Evolutionary conservation across 345 rosid species (phyloP), one percentile per base, ranked within the genome.

Genomic region (Boechera retrofracta): DNA sequence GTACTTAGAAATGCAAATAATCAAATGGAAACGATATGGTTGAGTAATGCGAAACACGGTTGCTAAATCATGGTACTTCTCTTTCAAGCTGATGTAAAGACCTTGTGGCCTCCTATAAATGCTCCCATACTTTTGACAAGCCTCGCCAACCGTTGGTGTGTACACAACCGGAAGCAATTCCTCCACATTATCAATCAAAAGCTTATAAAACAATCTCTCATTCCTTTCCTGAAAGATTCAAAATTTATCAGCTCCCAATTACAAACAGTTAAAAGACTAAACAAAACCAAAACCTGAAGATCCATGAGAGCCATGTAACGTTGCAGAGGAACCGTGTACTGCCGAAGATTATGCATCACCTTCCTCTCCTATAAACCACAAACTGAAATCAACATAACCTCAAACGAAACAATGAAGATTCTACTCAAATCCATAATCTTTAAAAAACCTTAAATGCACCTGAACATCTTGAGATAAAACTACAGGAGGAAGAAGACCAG

Each of bases 81-180:
- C 98, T 75, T 92, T 94, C 82, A 92, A 84, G 79, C 98, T 94
- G 85, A 94, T 90, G 82, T 87, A 94, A 57, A 94, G 95, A 32
- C 98, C 98, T 80, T 92, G 98, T 60, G 97, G 90, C 47, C 92
- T 91, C 86, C 87, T 88, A 86, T 80, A 94, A 68, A 94, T 90
- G 83, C 94, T 92, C 10, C 98, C 98, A 63, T 92, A 94, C 77
- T 94, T 94, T 81, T 94, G 98, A 74, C 98, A 94, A 76, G 98
- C 98, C 83, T 94, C 98, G 0, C 97, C 98, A 16, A 94, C 98
- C 1, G 98, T 94, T 1, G 98, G 98, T 35, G 98, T 94, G 82
- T 94, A 94, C 66, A 92, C 98, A 72, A 89, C 86, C 2, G 98
- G 98, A 28, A 94, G 91, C 51, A 92, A 77, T 66, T 94, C 98